Evolutionary conservation across 805 yeast species (phyloP), one percentile per base, ranked within the genome.

Genomic region (Cyberlindnera euphorbiae): DNA sequence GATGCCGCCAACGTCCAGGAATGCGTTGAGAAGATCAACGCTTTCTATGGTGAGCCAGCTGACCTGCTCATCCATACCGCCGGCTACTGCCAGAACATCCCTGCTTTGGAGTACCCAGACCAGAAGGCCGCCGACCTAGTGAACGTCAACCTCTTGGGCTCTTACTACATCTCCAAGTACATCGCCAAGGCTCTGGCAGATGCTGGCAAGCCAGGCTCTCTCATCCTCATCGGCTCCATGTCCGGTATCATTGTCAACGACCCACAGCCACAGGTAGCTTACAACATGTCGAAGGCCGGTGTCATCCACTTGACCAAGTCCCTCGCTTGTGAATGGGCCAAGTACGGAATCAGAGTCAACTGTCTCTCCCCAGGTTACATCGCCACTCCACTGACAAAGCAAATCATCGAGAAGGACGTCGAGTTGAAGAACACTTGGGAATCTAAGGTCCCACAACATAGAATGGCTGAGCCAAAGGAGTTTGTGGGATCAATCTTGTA

Each of bases 251-350:
- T 81, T 49, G 87, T 80, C 44, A 81, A 81, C 59, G 81, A 77
- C 56, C 89, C 89, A 24, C 88, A 81, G 58, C 85, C 85, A 15
- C 88, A 81, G 61, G 71, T 77, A 45, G 83, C 83, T 49, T 83
- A 83, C 71, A 83, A 83, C 69, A 79, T 81, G 83, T 71, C 90
- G 50, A 83, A 83, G 66, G 93, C 93, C 13, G 93, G 89, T 56
- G 90, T 82, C 28, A 82, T 82, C 51, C 93, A 83, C 62, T 66
- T 83, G 71, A 83, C 74, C 37, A 75, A 76, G 58, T 74, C 89
- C 3, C 64, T 83, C 49, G 93, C 88, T 28, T 75, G 80, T 44
- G 94, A 83, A 61, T 83, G 93, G 93, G 84, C 93, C 33, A 70
- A 75, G 50, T 77, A 75, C 63, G 75, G 75, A 52, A 79, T 81